These are phyloP conservation scores for Laburnicola sp. DNA, from an alignment of 2,329 filamentous ascomycete genomes.

Conservation along the genomic window DNA sequence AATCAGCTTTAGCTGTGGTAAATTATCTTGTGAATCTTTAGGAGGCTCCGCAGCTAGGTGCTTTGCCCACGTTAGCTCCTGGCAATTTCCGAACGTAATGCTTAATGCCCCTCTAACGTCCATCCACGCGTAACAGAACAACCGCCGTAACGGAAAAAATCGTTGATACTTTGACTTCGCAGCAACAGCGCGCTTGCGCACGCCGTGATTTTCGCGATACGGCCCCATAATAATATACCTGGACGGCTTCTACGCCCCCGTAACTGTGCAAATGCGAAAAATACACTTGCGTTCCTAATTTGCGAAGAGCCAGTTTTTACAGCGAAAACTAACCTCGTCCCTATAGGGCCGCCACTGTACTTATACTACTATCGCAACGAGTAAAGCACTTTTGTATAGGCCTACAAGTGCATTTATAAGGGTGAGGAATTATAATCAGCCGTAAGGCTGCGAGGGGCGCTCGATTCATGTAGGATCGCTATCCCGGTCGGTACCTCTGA, in stretches of 20 bases:
- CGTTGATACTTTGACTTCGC: too few species aligned
- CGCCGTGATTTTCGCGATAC: background rate
- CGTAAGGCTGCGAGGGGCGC: too few species aligned
- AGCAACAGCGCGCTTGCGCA: background rate
- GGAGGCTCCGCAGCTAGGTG: too few species aligned
- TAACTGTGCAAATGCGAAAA: too few species aligned
- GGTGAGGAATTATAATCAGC: slow-evolving; percentile 9
- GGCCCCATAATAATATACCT: background rate
- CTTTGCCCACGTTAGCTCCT: too few species aligned
- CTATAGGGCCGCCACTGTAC: slow-evolving; percentile 6
- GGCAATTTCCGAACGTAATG: too few species aligned
- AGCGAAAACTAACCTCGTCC: too few species aligned
- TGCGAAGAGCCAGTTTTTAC: slow-evolving; percentile 6
- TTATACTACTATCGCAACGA: slow-evolving; percentile 11
- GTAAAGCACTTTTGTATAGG: slow-evolving; percentile 11
- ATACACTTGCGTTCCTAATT: too few species aligned
- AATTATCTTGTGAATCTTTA: too few species aligned
- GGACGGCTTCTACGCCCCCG: background rate
- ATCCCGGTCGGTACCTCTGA: background rate
- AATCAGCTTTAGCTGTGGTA: too few species aligned
- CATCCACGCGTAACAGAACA: background rate
- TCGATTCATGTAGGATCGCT: slow-evolving; percentile 7
- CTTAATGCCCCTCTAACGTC: too few species aligned
- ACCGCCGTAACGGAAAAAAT: slow-evolving; percentile 8
- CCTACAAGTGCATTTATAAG: slow-evolving; percentile 6